A percentile compares a stretch with the other conserved stretches of the same genome.
phyloP scores from a whole-genome alignment of 495 filamentous ascomycete species.

The Hypoxylon intermedium region DNA sequence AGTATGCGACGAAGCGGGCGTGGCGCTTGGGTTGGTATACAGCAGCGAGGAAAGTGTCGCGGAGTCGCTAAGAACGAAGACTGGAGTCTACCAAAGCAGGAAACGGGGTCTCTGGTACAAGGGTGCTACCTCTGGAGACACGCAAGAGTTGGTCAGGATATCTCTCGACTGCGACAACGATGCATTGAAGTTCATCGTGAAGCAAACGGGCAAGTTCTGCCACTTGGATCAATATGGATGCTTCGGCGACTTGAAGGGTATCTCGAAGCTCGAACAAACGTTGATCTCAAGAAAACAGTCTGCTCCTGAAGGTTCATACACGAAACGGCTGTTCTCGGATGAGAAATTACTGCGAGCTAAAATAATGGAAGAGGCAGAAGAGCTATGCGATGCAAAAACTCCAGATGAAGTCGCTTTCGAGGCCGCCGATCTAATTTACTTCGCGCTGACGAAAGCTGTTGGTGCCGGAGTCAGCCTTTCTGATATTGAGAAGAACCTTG shows the following conservation, averaged over 20 bases:
- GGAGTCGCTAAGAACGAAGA: constrained; percentile 84
- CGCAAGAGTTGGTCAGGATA: constrained; percentile 84
- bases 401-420: constrained; percentile 90
- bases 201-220: constrained; percentile 93
- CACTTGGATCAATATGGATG: constrained; percentile 90
- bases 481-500: constrained; percentile 89
- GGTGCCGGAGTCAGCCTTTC: constrained; percentile 80
- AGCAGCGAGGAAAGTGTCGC: constrained; percentile 88
- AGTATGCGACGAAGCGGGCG: constrained; percentile 86
- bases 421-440: constrained; percentile 94
- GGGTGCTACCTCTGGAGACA: constrained; percentile 90
- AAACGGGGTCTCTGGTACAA: constrained; percentile 98
- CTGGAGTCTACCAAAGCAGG: constrained; percentile 92
- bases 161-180: constrained; percentile 92
- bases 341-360: constrained; percentile 88
- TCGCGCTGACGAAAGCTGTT: constrained; percentile 87
- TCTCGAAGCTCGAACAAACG: constrained; percentile 85
- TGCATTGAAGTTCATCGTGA: constrained; percentile 86
- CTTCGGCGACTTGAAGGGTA: constrained; percentile 83
- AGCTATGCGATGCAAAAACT: constrained; percentile 83
- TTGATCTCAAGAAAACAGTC: constrained; percentile 77
- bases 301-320: constrained; percentile 90
- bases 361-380: constrained; percentile 97
- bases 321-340: constrained; percentile 88
- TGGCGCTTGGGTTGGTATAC: constrained; percentile 88